These are phyloP conservation scores for Tricholoma furcatifolium DNA, from an alignment of 768 basidiomycete species.

Conservation along the genomic window DNA sequence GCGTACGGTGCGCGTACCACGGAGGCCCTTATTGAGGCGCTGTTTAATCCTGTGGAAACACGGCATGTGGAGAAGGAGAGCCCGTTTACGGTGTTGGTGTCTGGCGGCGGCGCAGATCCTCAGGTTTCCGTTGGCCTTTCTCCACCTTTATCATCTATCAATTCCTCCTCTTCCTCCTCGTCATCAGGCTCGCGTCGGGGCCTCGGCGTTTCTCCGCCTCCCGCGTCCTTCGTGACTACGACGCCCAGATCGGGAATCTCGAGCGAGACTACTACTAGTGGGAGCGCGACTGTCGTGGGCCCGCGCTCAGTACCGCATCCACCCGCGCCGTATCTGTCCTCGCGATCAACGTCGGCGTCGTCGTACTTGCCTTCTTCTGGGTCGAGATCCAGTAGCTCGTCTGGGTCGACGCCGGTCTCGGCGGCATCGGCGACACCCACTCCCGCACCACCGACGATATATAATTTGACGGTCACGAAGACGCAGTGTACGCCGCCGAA, in stretches of 20 bases:
- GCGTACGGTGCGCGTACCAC: slow-evolving; percentile 64
- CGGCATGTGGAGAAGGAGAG: slow-evolving; percentile 34
- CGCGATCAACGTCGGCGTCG: background rate
- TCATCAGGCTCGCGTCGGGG: slow-evolving; percentile 1
- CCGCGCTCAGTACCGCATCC: background rate
- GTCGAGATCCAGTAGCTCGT: too few species aligned
- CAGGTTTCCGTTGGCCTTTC: too few species aligned
- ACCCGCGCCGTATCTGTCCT: background rate
- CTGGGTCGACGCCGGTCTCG: too few species aligned
- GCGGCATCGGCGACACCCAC: too few species aligned
- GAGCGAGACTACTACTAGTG: background rate
- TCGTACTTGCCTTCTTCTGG: background rate
- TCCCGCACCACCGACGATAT: background rate
- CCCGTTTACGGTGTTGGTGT: slow-evolving; percentile 42
- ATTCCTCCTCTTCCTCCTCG: background rate
- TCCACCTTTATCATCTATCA: background rate
- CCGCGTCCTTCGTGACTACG: background rate
- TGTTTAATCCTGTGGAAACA: slow-evolving; percentile 72
- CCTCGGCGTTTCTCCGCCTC: background rate
- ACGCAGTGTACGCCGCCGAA: background rate
- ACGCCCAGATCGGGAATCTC: background rate
- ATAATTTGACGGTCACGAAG: background rate
- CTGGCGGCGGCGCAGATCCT: background rate
- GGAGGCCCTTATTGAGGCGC: slow-evolving; percentile 71
- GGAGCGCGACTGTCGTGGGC: background rate